Conservation (phyloP, 2,329 filamentous ascomycete species). For the Arthrinium puccinioides region DNA sequence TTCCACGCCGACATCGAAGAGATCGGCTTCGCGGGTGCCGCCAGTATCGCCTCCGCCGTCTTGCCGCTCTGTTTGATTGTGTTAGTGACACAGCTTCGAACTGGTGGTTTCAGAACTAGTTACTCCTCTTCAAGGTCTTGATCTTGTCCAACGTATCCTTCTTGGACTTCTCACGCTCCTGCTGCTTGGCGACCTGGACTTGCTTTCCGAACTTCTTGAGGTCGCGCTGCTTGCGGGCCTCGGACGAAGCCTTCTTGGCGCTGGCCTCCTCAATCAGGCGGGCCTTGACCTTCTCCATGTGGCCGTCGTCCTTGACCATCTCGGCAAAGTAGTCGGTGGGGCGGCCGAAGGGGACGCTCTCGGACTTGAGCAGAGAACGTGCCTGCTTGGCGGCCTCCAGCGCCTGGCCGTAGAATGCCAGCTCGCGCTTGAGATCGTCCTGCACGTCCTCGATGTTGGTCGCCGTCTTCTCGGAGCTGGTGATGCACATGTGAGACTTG, state of each 20-base stretch:
- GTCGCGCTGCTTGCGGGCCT: slow-evolving; percentile 86
- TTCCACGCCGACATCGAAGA: slow-evolving; percentile 88
- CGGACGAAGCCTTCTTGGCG: slow-evolving; percentile 82
- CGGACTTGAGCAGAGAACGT: slow-evolving; percentile 68
- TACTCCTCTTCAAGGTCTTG: slow-evolving; percentile 90
- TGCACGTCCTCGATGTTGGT: slow-evolving; percentile 71
- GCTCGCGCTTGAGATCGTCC: slow-evolving; percentile 86
- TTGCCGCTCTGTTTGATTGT: slow-evolving; percentile 62
- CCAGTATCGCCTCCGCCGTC: slow-evolving; percentile 54
- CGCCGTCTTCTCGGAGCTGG: slow-evolving; percentile 57
- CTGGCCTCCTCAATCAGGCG: slow-evolving; percentile 91
- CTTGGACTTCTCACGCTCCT: slow-evolving; percentile 91
- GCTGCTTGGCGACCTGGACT: slow-evolving; percentile 91
- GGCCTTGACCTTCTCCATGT: slow-evolving; percentile 94
- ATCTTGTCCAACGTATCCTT: slow-evolving; percentile 93
- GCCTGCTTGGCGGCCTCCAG: slow-evolving; percentile 70
- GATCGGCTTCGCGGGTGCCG: slow-evolving; percentile 71
- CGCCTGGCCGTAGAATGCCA: slow-evolving; percentile 88
- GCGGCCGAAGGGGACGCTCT: slow-evolving; percentile 78
- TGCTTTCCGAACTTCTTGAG: slow-evolving; percentile 99
- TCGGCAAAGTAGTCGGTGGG: slow-evolving; percentile 96
- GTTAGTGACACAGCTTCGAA: neutral
- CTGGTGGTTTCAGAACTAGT: slow-evolving; percentile 28
- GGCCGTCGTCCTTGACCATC: slow-evolving; percentile 97
- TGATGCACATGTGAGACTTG: slow-evolving; percentile 72